Evolutionary conservation across 75 land plant genomes (phyloP).

Genomic region (Selaginella moellendorffii): DNA sequence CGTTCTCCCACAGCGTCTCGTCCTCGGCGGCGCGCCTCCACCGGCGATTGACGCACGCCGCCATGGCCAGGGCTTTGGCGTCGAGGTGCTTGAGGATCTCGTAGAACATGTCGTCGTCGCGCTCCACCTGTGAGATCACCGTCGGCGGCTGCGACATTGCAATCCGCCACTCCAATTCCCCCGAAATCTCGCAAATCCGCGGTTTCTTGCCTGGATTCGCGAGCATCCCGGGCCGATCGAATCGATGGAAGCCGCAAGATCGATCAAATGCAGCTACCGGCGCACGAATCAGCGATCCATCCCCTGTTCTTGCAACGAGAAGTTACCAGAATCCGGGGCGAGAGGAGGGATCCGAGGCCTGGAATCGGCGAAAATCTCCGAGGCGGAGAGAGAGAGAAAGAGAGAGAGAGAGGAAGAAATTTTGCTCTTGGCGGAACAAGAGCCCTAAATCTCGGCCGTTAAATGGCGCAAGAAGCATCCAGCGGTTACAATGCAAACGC

Average conservation of each 20-base stretch:
- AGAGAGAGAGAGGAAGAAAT: neutral
- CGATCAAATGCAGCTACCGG: neutral
- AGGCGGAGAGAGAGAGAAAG: neutral
- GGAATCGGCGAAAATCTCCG: neutral
- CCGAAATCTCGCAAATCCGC: neutral
- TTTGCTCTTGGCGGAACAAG: neutral
- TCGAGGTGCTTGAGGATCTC: slow-evolving; percentile 49
- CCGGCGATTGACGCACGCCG: slow-evolving; percentile 40
- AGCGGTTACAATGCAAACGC: neutral
- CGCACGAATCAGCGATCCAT: neutral
- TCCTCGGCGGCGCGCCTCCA: slow-evolving; percentile 48
- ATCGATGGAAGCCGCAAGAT: neutral
- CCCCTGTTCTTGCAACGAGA: neutral
- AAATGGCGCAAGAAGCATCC: neutral
- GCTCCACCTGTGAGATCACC: slow-evolving; percentile 1
- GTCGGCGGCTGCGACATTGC: too few species aligned
- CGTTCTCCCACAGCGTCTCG: slow-evolving; percentile 62
- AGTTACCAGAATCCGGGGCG: neutral
- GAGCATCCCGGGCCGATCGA: neutral
- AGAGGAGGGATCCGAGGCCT: neutral
- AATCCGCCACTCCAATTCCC: neutral
- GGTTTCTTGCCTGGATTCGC: neutral
- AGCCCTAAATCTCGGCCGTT: neutral
- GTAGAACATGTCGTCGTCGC: slow-evolving; percentile 37
- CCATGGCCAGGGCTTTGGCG: slow-evolving; percentile 26